Evolutionary conservation across 257 asterid genomes (phyloP).

Genomic region (Solanum dulcamara): DNA sequence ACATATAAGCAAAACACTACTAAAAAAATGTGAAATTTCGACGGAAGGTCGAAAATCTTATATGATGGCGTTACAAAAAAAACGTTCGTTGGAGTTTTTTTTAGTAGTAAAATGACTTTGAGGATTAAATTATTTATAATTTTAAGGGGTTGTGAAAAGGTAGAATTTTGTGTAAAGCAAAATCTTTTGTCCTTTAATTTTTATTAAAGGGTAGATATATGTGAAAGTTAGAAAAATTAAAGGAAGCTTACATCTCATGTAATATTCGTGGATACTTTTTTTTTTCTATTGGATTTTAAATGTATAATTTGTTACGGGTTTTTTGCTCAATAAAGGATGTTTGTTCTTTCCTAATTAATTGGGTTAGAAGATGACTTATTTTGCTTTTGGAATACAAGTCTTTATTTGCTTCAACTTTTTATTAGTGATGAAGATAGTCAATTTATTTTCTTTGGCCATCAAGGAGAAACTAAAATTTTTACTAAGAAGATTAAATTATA

Average conservation of each 20-base stretch:
- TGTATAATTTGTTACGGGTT: not conserved
- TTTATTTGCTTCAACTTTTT: not conserved
- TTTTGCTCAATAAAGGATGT: not conserved
- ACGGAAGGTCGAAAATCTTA: not conserved
- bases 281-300: not conserved
- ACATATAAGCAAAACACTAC: not conserved
- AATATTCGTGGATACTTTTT: not conserved
- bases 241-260: not conserved
- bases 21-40: not conserved
- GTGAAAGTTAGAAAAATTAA: not conserved
- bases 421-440: not conserved
- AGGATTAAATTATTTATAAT: not conserved
- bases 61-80: not conserved
- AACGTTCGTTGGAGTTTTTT: not conserved
- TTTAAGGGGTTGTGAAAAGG: not conserved
- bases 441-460: not conserved
- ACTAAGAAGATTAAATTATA: not conserved
- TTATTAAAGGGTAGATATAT: not conserved
- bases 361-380: not conserved
- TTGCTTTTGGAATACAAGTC: not conserved
- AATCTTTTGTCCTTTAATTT: not conserved
- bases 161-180: not conserved
- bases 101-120: not conserved
- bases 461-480: fast-evolving
- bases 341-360: not conserved